Evolutionary conservation across 2,329 filamentous ascomycete species (phyloP).

Genomic region (Aspergillus viridinutans): DNA sequence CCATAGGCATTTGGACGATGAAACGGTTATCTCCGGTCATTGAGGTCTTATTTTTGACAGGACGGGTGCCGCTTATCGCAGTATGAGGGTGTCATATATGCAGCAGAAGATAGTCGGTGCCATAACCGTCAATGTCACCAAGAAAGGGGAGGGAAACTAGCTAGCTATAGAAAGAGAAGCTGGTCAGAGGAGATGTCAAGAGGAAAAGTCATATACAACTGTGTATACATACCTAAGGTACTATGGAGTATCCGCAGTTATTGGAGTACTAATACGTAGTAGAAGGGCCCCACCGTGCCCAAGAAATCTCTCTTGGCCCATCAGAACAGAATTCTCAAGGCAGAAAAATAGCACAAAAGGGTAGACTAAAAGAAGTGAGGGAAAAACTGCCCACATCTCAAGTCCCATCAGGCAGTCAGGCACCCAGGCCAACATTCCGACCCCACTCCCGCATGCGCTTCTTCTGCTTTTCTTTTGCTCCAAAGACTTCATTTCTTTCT

Average conservation of each 20-base stretch:
- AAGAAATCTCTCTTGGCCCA: background rate
- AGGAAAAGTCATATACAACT: background rate
- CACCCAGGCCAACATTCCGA: background rate
- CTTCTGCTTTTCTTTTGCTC: conserved; percentile 9
- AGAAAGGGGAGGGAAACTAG: background rate
- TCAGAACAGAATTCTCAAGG: background rate
- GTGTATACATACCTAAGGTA: too few species aligned
- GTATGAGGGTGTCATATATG: background rate
- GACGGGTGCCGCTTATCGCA: background rate
- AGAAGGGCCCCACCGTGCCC: background rate
- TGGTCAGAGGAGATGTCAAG: background rate
- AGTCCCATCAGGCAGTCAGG: background rate
- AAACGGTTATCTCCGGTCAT: background rate
- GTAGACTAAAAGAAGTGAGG: background rate
- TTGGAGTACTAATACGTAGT: background rate
- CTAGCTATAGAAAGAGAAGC: background rate
- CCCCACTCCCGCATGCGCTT: conserved; percentile 18
- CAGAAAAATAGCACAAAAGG: background rate
- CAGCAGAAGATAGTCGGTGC: background rate
- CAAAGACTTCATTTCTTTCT: conserved; percentile 6
- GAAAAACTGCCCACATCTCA: background rate
- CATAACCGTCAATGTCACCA: background rate
- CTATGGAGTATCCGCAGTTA: background rate
- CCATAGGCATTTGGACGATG: background rate
- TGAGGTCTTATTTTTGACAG: background rate